phyloP scores from a whole-genome alignment of 2,329 filamentous ascomycete species.

The Alternaria triticina region DNA sequence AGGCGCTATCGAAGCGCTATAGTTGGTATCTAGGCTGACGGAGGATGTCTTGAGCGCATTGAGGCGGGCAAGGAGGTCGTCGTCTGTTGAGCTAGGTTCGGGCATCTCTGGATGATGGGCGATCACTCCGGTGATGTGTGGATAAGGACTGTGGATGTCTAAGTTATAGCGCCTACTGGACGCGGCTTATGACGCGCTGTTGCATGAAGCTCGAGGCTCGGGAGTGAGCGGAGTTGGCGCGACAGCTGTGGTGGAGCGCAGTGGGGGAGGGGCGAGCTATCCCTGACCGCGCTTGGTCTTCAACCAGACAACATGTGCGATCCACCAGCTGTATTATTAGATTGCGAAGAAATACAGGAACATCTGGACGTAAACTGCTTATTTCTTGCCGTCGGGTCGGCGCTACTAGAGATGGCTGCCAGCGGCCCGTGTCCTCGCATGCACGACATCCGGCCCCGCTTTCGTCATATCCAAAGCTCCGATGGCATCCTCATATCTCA shows the following conservation, averaged over 20 bases:
- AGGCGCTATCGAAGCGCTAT: slow-evolving; percentile 23
- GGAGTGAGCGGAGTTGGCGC: slow-evolving; percentile 26
- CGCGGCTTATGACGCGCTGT: slow-evolving; percentile 3
- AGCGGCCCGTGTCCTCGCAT: not conserved
- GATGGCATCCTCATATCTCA: slow-evolving; percentile 21
- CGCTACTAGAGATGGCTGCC: not conserved
- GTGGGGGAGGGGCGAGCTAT: slow-evolving; percentile 19
- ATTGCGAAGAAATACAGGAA: not conserved
- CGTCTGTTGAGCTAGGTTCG: slow-evolving; percentile 35
- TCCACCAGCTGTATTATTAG: not conserved
- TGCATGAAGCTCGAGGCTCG: slow-evolving; percentile 14
- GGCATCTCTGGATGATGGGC: slow-evolving; percentile 15
- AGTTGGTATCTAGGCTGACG: slow-evolving; percentile 43
- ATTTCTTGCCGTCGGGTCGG: not conserved
- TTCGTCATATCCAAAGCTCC: slow-evolving; percentile 30
- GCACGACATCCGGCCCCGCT: slow-evolving; percentile 11
- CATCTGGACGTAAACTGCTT: too few species aligned
- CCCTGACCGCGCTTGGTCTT: not conserved
- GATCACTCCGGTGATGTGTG: not conserved
- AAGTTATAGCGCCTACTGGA: not conserved
- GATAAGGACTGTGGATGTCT: not conserved
- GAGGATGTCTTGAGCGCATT: slow-evolving; percentile 56
- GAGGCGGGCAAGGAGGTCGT: slow-evolving; percentile 55
- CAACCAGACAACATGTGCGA: not conserved
- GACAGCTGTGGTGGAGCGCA: slow-evolving; percentile 16